Conservation (phyloP, 371 early-diverging fungal genomes). For the Rhizopus arrhizus region DNA sequence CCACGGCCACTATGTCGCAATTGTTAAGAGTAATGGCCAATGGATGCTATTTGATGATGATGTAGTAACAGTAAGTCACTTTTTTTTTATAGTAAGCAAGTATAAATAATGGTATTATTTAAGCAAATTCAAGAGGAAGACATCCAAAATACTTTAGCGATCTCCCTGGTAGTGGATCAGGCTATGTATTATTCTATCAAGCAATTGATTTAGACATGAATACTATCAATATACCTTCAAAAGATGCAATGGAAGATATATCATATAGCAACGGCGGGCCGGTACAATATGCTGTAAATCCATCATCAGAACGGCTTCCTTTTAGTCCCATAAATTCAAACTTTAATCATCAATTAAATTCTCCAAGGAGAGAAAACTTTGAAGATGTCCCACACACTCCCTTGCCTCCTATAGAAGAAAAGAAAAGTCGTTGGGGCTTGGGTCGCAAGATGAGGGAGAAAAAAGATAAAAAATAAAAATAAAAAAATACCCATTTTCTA, state of each 20-base stretch:
- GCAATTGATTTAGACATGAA: constrained; percentile 55
- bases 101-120: background rate
- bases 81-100: background rate
- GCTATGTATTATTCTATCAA: constrained; percentile 84
- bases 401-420: constrained; percentile 4
- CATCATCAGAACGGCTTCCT: constrained; percentile 13
- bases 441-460: constrained; percentile 14
- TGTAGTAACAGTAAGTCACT: constrained; percentile 69
- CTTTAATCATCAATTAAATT: constrained; percentile 19
- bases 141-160: constrained; percentile 84
- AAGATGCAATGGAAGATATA: constrained; percentile 11
- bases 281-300: constrained; percentile 1
- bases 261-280: constrained; percentile 21
- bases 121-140: constrained; percentile 77
- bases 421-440: constrained; percentile 18
- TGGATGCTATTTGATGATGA: constrained; percentile 98
- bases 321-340: constrained; percentile 15
- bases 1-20: constrained; percentile 94
- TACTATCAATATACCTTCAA: constrained; percentile 30
- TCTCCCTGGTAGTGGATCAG: constrained; percentile 76
- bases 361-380: constrained; percentile 3
- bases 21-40: constrained; percentile 82
- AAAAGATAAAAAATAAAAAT: constrained; percentile 3
- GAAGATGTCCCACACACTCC: background rate
- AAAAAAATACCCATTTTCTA: background rate